A percentile compares a stretch with the other conserved stretches of the same genome.
Conservation (phyloP, 306 rosid species). For the Trifolium dubium region DNA sequence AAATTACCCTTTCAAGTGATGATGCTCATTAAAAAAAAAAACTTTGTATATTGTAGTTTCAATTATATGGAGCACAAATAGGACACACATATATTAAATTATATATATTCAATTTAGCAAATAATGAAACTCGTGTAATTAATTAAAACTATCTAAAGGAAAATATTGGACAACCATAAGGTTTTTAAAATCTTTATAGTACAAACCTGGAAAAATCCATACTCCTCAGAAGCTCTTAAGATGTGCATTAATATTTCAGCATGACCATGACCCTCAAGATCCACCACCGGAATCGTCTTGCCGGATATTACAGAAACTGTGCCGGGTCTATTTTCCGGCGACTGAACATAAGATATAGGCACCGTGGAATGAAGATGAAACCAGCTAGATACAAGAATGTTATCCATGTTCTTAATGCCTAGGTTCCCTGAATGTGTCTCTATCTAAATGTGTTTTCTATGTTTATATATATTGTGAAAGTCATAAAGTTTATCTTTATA, state of each 20-base stretch:
- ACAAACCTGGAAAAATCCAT: constrained; percentile 80
- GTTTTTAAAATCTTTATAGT: background rate
- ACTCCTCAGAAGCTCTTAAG: constrained; percentile 57
- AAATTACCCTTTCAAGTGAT: too few relatives aligned
- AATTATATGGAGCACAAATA: too few relatives aligned
- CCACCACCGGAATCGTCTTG: constrained; percentile 57
- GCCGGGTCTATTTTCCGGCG: constrained; percentile 53
- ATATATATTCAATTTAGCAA: too few relatives aligned
- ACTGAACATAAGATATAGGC: constrained; percentile 52
- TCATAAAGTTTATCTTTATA: too few relatives aligned
- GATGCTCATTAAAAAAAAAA: too few relatives aligned
- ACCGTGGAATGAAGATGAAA: constrained; percentile 43
- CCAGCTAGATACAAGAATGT: constrained; percentile 49
- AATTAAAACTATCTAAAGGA: too few relatives aligned
- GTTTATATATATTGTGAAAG: background rate
- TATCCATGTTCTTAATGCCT: constrained; percentile 36
- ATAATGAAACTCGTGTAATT: too few relatives aligned
- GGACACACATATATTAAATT: too few relatives aligned
- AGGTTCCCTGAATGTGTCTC: constrained; percentile 3
- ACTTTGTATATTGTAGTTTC: too few relatives aligned
- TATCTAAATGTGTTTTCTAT: constrained; percentile 4
- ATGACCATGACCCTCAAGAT: constrained; percentile 47
- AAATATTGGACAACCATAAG: too few relatives aligned
- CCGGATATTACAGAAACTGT: constrained; percentile 5
- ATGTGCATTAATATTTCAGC: constrained; percentile 43